Conservation (phyloP, 345 rosid species). For the Tarenaya hassleriana region DNA sequence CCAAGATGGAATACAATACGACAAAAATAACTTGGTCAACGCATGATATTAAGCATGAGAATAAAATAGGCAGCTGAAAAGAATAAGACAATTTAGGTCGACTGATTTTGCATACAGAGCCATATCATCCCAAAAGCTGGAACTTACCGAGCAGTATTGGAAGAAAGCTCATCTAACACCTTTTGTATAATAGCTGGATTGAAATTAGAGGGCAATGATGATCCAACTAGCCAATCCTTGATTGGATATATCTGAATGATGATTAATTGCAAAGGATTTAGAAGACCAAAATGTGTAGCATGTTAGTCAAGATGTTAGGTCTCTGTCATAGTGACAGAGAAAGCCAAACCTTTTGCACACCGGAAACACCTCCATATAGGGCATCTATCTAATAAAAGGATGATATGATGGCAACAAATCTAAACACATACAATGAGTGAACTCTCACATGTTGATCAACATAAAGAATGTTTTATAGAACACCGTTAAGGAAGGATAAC, state of each 20-base stretch:
- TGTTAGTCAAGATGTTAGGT: conserved; percentile 8
- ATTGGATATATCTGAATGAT: conserved; percentile 55
- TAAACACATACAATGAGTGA: too few species aligned
- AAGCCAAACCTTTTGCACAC: conserved; percentile 9
- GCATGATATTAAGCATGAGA: background rate
- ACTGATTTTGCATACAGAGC: conserved; percentile 7
- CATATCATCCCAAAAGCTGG: conserved; percentile 1
- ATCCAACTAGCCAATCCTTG: conserved; percentile 78
- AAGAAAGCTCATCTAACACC: conserved; percentile 61
- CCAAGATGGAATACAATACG: conserved; percentile 7
- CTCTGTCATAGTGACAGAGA: background rate
- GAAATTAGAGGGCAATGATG: conserved; percentile 68
- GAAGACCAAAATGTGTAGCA: conserved; percentile 3
- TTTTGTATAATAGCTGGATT: conserved; percentile 49
- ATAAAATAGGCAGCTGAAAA: conserved; percentile 1
- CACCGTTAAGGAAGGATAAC: too few species aligned
- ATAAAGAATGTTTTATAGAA: too few species aligned
- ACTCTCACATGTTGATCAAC: too few species aligned
- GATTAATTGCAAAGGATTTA: conserved; percentile 21
- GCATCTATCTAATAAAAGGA: background rate
- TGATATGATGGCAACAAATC: conserved; percentile 8
- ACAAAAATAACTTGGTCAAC: background rate
- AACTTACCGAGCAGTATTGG: conserved; percentile 59
- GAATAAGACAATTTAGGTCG: background rate
- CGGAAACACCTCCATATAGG: background rate